Base-by-base conservation (phyloP, 345 rosid genomes). In the Dipteronia dyeriana region DNA sequence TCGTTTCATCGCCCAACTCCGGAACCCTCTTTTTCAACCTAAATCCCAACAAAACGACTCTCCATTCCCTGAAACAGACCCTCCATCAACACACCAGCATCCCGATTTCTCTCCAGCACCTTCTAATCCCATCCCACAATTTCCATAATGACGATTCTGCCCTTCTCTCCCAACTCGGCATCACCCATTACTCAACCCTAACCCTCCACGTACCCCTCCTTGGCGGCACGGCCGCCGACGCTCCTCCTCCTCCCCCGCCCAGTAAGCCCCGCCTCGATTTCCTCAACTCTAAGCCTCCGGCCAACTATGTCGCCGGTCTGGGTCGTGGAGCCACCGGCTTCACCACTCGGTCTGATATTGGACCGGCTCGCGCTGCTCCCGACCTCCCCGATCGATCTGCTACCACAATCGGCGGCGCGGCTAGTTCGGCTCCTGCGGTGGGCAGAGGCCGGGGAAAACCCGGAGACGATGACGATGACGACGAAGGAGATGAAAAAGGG, bases 251-350 rank as follows among this genome's bases (percentile, higher is more conserved):
- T 14, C 76, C 76, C 2, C 76, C 76, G 9, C 90, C 94, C 14
- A 84, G 92, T 0, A 91, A 90, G 73, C 94, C 97, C 34, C 97
- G 97, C 34, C 88, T 91, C 9, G 99, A 95, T 16, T 95, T 93
- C 74, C 92, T 95, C 69, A 89, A 91, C 74, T 93, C 97, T 6
- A 93, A 86, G 83, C 98, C 97, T 3, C 95, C 95, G 4, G 66
- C 94, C 0, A 95, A 95, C 19, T 95, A 95, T 71, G 99, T 95
- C 9, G 98, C 98, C 19, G 97, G 98, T 16, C 84, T 94, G 22
- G 98, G 98, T 10, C 98, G 97, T 84, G 97, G 99, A 43, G 99
- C 99, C 49, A 95, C 97, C 0, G 97, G 99, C 0, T 94, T 95
- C 82, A 93, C 99, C 9, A 95, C 99, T 20, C 88, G 98, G 3